Evolutionary conservation across 2,329 filamentous ascomycete genomes (phyloP).

Genomic region (Cladosporium velox): DNA sequence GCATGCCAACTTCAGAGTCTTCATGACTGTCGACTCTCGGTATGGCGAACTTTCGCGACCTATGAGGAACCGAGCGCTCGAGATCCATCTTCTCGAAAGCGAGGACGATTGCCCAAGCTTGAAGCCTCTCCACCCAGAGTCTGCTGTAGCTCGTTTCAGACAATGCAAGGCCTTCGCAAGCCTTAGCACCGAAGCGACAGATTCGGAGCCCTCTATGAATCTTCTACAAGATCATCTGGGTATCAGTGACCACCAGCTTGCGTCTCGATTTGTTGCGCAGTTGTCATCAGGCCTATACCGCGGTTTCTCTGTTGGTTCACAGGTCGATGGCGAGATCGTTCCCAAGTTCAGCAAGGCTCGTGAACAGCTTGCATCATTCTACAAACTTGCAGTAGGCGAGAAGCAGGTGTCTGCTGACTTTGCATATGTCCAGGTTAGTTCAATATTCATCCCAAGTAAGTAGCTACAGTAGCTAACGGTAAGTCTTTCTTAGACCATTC

Average conservation of each 20-base stretch:
- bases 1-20: slow-evolving; percentile 85
- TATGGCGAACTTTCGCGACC: slow-evolving; percentile 93
- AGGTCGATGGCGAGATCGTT: slow-evolving; percentile 6
- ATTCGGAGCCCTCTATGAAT: not conserved
- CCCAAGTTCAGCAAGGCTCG: slow-evolving; percentile 18
- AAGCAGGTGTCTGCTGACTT: slow-evolving; percentile 40
- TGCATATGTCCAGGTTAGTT: slow-evolving; percentile 44
- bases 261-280: slow-evolving; percentile 26
- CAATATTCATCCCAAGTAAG: slow-evolving; percentile 29
- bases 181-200: not conserved
- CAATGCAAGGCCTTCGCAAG: slow-evolving; percentile 1
- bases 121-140: slow-evolving; percentile 30
- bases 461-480: slow-evolving; percentile 38
- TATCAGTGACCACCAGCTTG: slow-evolving; percentile 26
- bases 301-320: not conserved
- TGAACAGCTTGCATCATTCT: slow-evolving; percentile 33
- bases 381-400: slow-evolving; percentile 35
- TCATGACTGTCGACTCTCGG: slow-evolving; percentile 87
- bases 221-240: slow-evolving; percentile 29
- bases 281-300: slow-evolving; percentile 26
- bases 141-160: slow-evolving; percentile 34
- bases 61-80: slow-evolving; percentile 93
- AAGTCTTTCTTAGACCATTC: slow-evolving; percentile 42
- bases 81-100: slow-evolving; percentile 68
- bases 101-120: slow-evolving; percentile 1